Evolutionary conservation across 2,329 filamentous ascomycete genomes (phyloP).

Genomic region (Hortaea werneckii): DNA sequence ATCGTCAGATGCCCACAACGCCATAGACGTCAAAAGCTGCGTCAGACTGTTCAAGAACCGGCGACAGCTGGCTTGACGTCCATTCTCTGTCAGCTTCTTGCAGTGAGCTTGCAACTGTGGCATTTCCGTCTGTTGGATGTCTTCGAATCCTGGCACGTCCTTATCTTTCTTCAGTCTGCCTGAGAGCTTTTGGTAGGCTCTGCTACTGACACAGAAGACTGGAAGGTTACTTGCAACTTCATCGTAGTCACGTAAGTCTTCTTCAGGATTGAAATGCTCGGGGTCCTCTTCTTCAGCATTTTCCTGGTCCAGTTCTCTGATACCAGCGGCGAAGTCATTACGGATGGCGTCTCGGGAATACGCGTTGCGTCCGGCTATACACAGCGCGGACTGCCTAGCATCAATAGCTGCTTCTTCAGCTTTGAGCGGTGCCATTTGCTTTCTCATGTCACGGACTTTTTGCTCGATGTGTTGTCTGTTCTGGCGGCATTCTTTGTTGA

Average conservation of each 20-base stretch:
- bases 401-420: slow-evolving; percentile 23
- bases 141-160: slow-evolving; percentile 42
- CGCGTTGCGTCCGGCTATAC: slow-evolving; percentile 47
- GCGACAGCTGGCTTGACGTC: slow-evolving; percentile 35
- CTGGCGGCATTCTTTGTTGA: slow-evolving; percentile 29
- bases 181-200: slow-evolving; percentile 53
- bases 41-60: slow-evolving; percentile 43
- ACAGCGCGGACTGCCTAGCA: slow-evolving; percentile 29
- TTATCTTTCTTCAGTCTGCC: slow-evolving; percentile 45
- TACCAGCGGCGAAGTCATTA: slow-evolving; percentile 49
- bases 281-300: slow-evolving; percentile 44
- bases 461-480: slow-evolving; percentile 17
- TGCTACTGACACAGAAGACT: slow-evolving; percentile 55
- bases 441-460: slow-evolving; percentile 23
- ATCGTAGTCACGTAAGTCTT: slow-evolving; percentile 49
- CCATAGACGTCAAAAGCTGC: slow-evolving; percentile 44
- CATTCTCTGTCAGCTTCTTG: slow-evolving; percentile 45
- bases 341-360: slow-evolving; percentile 47
- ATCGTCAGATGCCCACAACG: slow-evolving; percentile 40
- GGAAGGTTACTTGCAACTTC: slow-evolving; percentile 45
- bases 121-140: slow-evolving; percentile 46
- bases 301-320: slow-evolving; percentile 51
- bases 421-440: slow-evolving; percentile 21
- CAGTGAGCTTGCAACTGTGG: slow-evolving; percentile 51
- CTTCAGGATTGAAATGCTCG: slow-evolving; percentile 43